Percentiles rank a stretch among this genome's conserved stretches.
These are phyloP conservation scores for Pezicula neosporulosa DNA, from an alignment of 2,329 filamentous ascomycete genomes.

Conservation along the genomic window DNA sequence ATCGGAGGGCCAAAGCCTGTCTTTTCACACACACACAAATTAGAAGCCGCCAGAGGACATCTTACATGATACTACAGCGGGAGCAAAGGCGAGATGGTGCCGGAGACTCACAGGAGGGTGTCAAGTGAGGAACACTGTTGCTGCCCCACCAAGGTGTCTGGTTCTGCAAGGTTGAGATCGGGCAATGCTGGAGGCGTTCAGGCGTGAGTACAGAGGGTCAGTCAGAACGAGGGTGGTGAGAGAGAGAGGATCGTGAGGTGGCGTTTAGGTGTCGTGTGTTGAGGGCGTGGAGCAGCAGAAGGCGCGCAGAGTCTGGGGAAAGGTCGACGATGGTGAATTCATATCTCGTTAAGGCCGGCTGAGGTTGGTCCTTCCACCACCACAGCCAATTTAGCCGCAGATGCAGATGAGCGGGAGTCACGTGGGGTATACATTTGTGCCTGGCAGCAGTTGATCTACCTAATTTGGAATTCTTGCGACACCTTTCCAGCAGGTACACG, in stretches of 20 bases:
- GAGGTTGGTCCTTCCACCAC: neutral
- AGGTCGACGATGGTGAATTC: neutral
- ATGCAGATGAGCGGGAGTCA: neutral
- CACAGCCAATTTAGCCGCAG: neutral
- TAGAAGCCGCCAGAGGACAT: conserved; percentile 6
- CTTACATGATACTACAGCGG: conserved; percentile 5
- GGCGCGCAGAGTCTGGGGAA: neutral
- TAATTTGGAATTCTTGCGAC: too few relatives aligned
- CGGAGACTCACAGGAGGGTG: conserved; percentile 18
- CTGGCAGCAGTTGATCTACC: neutral
- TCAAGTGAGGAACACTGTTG: conserved; percentile 9
- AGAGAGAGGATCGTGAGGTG: neutral
- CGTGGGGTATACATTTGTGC: neutral
- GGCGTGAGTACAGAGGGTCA: neutral
- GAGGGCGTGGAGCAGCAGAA: neutral
- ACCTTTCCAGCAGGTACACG: too few relatives aligned
- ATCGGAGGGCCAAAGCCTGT: conserved; percentile 16
- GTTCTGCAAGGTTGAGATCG: conserved; percentile 11
- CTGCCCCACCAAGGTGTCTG: conserved; percentile 28
- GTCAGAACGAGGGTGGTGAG: neutral
- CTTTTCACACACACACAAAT: conserved; percentile 14
- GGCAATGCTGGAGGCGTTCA: neutral
- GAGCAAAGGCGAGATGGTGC: conserved; percentile 2
- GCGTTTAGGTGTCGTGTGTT: neutral
- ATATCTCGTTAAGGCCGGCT: neutral